These are phyloP conservation scores for Posidonia oceanica DNA, from an alignment of 116 monocot species.

Conservation along the genomic window DNA sequence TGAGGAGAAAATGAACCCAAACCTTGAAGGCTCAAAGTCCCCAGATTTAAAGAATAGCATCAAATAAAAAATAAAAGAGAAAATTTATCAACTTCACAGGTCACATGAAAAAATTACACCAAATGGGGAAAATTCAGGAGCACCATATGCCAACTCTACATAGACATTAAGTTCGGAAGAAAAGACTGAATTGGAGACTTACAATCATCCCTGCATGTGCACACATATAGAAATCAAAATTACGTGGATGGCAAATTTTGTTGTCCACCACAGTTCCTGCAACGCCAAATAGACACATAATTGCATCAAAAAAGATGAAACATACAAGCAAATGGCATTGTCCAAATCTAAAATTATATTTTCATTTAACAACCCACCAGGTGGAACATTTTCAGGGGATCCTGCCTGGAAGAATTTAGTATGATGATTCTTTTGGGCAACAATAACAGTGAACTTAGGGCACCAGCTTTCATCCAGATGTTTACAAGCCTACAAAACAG, in stretches of 20 bases:
- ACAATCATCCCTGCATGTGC: conserved; percentile 90
- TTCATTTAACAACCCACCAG: conserved; percentile 30
- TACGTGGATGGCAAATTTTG: conserved; percentile 69
- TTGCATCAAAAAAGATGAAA: background rate
- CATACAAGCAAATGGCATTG: background rate
- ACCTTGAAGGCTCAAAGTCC: too few species aligned
- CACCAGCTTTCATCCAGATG: conserved; percentile 63
- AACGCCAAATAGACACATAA: background rate
- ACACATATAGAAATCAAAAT: conserved; percentile 94
- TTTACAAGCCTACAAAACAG: conserved; percentile 54
- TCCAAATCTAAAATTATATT: background rate
- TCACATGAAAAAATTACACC: too few species aligned
- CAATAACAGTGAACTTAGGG: conserved; percentile 71
- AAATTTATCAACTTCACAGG: too few species aligned
- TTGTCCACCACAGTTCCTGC: conserved; percentile 87
- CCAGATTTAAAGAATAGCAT: too few species aligned
- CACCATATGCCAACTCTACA: too few species aligned
- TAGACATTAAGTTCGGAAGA: too few species aligned
- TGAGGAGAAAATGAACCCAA: too few species aligned
- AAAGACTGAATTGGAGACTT: conserved; percentile 12
- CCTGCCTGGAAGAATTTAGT: conserved; percentile 69
- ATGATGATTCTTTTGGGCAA: conserved; percentile 95
- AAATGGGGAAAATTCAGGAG: too few species aligned
- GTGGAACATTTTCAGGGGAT: conserved; percentile 65
- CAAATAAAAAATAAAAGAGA: too few species aligned